Evolutionary conservation across 805 yeast species (phyloP).

Genomic region (Candida boleticola): DNA sequence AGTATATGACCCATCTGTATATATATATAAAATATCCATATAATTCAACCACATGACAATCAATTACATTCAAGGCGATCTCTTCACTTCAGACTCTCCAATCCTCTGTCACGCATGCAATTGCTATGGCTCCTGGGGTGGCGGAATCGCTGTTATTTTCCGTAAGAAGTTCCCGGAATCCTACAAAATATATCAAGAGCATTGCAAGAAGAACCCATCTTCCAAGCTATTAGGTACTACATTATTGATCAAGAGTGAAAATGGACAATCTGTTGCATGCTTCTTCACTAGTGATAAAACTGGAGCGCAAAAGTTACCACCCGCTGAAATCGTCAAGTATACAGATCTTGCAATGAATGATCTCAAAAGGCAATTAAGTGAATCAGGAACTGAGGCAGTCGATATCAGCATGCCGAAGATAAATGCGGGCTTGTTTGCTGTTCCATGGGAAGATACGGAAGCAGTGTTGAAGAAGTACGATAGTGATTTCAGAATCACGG

Average conservation of each 20-base stretch:
- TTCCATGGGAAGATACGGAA: constrained; percentile 77
- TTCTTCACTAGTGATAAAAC: constrained; percentile 62
- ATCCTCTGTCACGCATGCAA: constrained; percentile 79
- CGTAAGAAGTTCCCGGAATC: constrained; percentile 55
- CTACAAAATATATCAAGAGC: constrained; percentile 44
- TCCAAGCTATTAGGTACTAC: constrained; percentile 53
- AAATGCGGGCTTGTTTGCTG: constrained; percentile 76
- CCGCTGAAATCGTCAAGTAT: constrained; percentile 45
- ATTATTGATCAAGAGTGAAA: constrained; percentile 38
- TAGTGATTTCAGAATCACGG: constrained; percentile 36
- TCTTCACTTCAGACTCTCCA: constrained; percentile 41
- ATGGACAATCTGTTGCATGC: constrained; percentile 52
- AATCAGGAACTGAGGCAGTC: neutral
- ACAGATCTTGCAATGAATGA: constrained; percentile 53
- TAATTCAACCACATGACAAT: constrained; percentile 9
- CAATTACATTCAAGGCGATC: constrained; percentile 54
- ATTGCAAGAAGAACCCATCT: constrained; percentile 33
- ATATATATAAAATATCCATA: neutral
- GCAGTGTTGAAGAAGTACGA: constrained; percentile 35
- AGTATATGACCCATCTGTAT: no score
- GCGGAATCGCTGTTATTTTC: constrained; percentile 71
- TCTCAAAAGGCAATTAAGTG: constrained; percentile 32
- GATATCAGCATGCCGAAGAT: constrained; percentile 67
- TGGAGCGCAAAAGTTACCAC: constrained; percentile 44
- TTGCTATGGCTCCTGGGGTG: constrained; percentile 80